Percentiles rank a stretch among this genome's conserved stretches.
Conservation (phyloP, 805 yeast genomes). For the Candida lessepsii region DNA sequence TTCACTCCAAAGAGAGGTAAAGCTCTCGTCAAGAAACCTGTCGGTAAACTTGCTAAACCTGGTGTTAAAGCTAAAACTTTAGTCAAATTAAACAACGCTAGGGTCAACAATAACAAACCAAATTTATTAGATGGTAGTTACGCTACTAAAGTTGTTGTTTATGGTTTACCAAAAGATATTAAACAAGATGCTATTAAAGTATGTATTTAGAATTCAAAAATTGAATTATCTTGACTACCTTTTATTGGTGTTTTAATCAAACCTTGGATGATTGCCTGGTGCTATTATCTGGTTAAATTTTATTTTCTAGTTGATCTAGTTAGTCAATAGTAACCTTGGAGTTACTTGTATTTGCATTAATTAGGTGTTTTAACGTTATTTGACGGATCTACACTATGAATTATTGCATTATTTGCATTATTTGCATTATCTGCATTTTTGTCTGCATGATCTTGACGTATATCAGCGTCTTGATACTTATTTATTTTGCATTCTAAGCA, state of each 20-base stretch:
- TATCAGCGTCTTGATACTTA: too few species aligned
- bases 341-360: too few species aligned
- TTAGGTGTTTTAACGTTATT: too few species aligned
- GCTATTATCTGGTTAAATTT: too few species aligned
- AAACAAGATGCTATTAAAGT: conserved; percentile 82
- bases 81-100: conserved; percentile 4
- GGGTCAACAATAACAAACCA: conserved; percentile 8
- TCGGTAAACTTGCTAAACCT: conserved; percentile 31
- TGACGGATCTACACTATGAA: too few species aligned
- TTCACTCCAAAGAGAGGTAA: conserved; percentile 17
- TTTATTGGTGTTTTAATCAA: too few species aligned
- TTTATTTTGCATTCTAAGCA: too few species aligned
- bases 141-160: conserved; percentile 81
- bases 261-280: too few species aligned
- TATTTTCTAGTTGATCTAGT: background rate
- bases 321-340: too few species aligned
- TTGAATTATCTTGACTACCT: background rate
- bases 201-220: conserved; percentile 40
- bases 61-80: conserved; percentile 20
- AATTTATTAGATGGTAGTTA: conserved; percentile 43
- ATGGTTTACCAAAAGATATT: conserved; percentile 84
- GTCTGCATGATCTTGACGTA: too few species aligned
- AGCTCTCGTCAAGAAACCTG: conserved; percentile 27
- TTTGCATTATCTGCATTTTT: too few species aligned
- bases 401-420: too few species aligned